Percentiles rank a stretch among this genome's conserved stretches.
Conservation (phyloP, 2,329 filamentous ascomycete genomes). For the Aspergillus felis region DNA sequence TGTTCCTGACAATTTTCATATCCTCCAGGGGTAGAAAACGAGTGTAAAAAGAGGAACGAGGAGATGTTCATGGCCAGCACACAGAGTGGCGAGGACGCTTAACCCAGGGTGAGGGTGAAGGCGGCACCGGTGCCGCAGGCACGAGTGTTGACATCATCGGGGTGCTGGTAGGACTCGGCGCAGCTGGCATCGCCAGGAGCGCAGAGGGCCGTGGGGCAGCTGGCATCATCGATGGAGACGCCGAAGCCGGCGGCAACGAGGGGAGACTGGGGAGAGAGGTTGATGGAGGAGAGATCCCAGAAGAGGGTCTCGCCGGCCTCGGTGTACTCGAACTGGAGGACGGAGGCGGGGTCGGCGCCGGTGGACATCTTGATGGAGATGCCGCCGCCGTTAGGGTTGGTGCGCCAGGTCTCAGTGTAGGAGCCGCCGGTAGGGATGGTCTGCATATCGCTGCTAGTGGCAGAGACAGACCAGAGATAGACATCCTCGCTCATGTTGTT, state of each 20-base stretch:
- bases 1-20: background rate
- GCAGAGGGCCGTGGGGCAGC: conserved; percentile 22
- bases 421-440: conserved; percentile 15
- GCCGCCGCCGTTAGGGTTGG: conserved; percentile 28
- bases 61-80: background rate
- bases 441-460: conserved; percentile 15
- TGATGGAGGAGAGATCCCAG: conserved; percentile 32
- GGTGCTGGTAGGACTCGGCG: conserved; percentile 24
- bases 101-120: conserved; percentile 38
- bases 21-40: background rate
- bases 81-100: background rate
- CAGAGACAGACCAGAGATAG: conserved; percentile 27
- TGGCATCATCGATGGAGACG: conserved; percentile 20
- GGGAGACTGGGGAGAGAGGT: conserved; percentile 17
- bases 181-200: conserved; percentile 23
- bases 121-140: conserved; percentile 19
- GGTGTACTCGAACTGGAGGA: conserved; percentile 34
- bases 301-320: conserved; percentile 19
- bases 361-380: conserved; percentile 32
- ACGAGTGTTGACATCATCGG: conserved; percentile 25
- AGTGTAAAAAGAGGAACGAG: background rate
- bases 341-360: conserved; percentile 11
- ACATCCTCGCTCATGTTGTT: conserved; percentile 24
- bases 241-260: conserved; percentile 23
- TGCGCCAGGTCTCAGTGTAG: conserved; percentile 26